These are phyloP conservation scores for Nemania abortiva DNA, from an alignment of 2,329 filamentous ascomycete species.

Conservation along the genomic window DNA sequence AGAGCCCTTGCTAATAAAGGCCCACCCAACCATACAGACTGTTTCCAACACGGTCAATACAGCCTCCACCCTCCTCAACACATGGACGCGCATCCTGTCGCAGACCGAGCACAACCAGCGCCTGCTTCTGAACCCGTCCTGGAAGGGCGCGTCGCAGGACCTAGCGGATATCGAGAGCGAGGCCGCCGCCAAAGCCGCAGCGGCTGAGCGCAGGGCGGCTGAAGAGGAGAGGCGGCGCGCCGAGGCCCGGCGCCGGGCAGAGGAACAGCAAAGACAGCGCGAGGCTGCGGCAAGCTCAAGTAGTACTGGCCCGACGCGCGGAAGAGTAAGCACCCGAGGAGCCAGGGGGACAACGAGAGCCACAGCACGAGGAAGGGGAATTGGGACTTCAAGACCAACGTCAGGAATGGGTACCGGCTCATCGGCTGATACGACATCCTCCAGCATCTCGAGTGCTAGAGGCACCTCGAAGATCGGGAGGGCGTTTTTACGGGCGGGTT, in stretches of 20 bases:
- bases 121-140: conserved; percentile 86
- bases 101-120: conserved; percentile 98
- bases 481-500: conserved; percentile 64
- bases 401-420: conserved; percentile 54
- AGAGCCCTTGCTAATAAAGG: conserved; percentile 22
- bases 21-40: conserved; percentile 64
- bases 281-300: conserved; percentile 51
- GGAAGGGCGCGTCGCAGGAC: conserved; percentile 91
- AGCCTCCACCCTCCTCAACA: conserved; percentile 89
- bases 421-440: conserved; percentile 47
- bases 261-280: conserved; percentile 65
- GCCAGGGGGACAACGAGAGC: conserved; percentile 36
- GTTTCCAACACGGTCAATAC: conserved; percentile 88
- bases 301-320: conserved; percentile 25
- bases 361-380: conserved; percentile 32
- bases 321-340: conserved; percentile 31
- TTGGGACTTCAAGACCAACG: conserved; percentile 38
- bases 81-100: conserved; percentile 94
- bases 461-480: conserved; percentile 59
- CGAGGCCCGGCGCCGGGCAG: conserved; percentile 74
- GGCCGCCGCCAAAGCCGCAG: conserved; percentile 77
- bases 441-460: conserved; percentile 51
- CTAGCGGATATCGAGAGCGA: conserved; percentile 88
- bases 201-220: conserved; percentile 78
- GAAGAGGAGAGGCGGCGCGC: conserved; percentile 85